These are phyloP conservation scores for Hypoxylon sp. DNA, from an alignment of 2,329 filamentous ascomycete genomes.

Conservation along the genomic window DNA sequence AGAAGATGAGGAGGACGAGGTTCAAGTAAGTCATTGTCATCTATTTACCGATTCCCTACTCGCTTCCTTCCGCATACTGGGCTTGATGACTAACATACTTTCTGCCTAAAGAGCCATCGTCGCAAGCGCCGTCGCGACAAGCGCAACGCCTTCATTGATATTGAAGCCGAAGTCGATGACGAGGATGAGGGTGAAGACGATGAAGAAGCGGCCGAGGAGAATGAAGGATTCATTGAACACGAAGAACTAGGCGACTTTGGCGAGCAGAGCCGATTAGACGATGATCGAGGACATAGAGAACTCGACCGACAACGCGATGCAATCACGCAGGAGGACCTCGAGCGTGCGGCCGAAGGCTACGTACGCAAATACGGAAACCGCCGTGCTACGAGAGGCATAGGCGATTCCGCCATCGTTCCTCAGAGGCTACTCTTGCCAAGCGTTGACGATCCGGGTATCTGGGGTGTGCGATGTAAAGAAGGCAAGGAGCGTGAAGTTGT, in stretches of 20 bases:
- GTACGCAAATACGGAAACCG: conserved; percentile 90
- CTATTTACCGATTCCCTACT: not conserved
- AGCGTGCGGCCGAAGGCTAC: conserved; percentile 89
- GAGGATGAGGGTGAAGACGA: conserved; percentile 90
- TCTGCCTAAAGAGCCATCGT: conserved; percentile 68
- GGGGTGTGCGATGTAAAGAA: conserved; percentile 91
- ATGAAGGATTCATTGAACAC: conserved; percentile 87
- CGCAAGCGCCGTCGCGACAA: conserved; percentile 84
- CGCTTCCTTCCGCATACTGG: not conserved
- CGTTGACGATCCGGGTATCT: conserved; percentile 96
- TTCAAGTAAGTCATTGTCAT: conserved; percentile 65
- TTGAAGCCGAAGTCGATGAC: conserved; percentile 97
- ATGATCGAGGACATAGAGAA: conserved; percentile 93
- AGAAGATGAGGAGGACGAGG: conserved; percentile 72
- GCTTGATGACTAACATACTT: conserved; percentile 15
- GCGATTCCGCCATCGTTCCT: conserved; percentile 82
- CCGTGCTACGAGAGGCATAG: conserved; percentile 72
- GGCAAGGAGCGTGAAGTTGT: conserved; percentile 96
- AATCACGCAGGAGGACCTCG: conserved; percentile 89
- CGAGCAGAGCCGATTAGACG: conserved; percentile 82
- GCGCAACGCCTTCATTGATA: conserved; percentile 92
- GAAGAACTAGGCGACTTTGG: conserved; percentile 91
- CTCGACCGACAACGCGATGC: conserved; percentile 92
- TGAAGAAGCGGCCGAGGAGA: conserved; percentile 87
- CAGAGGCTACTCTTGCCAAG: conserved; percentile 90